Evolutionary conservation across 495 filamentous ascomycete genomes (phyloP).

Genomic region (Recurvomyces mirabilis): DNA sequence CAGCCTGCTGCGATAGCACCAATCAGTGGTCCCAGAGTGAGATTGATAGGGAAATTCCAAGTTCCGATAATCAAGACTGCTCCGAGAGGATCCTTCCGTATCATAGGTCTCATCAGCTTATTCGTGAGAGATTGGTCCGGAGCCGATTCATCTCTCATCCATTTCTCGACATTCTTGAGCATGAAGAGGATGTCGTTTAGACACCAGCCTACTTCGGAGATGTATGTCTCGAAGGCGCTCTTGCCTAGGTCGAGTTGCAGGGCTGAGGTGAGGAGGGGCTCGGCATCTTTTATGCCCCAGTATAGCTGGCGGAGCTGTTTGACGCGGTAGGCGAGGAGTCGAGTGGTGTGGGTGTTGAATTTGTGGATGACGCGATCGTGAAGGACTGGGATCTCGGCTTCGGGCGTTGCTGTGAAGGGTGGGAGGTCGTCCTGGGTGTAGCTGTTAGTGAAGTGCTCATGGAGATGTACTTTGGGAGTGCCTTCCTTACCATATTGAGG

Average conservation of each 20-base stretch:
- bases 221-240: conserved; percentile 52
- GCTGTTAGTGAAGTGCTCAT: no score
- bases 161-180: conserved; percentile 63
- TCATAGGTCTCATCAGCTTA: conserved; percentile 56
- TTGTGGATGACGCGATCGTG: conserved; percentile 46
- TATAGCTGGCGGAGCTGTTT: conserved; percentile 84
- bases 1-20: conserved; percentile 89
- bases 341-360: conserved; percentile 70
- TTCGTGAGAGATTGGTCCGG: conserved; percentile 57
- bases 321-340: conserved; percentile 67
- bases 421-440: conserved; percentile 30
- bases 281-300: conserved; percentile 76
- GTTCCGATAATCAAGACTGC: conserved; percentile 78
- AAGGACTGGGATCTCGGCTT: conserved; percentile 53
- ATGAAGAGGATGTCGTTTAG: conserved; percentile 69
- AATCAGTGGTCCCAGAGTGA: conserved; percentile 65
- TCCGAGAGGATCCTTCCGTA: conserved; percentile 84
- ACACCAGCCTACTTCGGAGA: conserved; percentile 63
- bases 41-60: conserved; percentile 84
- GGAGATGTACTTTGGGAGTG: no score
- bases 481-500: not conserved
- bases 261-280: conserved; percentile 55
- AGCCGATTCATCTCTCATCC: conserved; percentile 69
- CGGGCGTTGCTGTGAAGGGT: conserved; percentile 50
- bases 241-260: conserved; percentile 65